Evolutionary conservation across 257 asterid genomes (phyloP).

Genomic region (Nicotiana attenuata): DNA sequence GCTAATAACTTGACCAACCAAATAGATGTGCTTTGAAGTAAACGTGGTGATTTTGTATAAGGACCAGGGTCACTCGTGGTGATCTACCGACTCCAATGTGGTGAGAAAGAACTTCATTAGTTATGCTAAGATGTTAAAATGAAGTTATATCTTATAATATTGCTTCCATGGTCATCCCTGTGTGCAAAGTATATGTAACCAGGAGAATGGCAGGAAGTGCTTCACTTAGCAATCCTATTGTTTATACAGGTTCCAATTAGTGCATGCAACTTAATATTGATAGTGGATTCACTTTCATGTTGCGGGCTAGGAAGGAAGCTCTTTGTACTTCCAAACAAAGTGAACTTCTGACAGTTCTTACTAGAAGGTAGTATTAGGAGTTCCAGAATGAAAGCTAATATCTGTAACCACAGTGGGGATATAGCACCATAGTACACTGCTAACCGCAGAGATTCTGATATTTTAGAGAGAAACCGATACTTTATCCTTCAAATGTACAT

Average conservation of each 20-base stretch:
- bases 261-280: neutral
- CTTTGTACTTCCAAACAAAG: neutral
- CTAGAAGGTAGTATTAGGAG: neutral
- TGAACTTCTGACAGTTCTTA: too few relatives aligned
- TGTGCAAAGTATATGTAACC: neutral
- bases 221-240: neutral
- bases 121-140: neutral
- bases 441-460: conserved; percentile 15
- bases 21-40: conserved; percentile 33
- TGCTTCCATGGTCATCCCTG: neutral
- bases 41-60: conserved; percentile 26
- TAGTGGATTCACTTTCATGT: neutral
- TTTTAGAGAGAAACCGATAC: neutral
- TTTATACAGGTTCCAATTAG: conserved; percentile 2
- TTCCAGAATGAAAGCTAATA: neutral
- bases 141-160: neutral
- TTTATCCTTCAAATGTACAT: conserved; percentile 10
- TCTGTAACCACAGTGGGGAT: neutral
- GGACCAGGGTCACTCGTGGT: neutral
- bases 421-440: neutral
- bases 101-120: neutral
- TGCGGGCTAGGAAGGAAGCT: neutral
- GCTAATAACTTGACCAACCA: conserved; percentile 21
- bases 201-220: neutral
- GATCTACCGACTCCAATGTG: neutral